Conservation (phyloP, 106 monocot genomes). For the Acorus gramineus region DNA sequence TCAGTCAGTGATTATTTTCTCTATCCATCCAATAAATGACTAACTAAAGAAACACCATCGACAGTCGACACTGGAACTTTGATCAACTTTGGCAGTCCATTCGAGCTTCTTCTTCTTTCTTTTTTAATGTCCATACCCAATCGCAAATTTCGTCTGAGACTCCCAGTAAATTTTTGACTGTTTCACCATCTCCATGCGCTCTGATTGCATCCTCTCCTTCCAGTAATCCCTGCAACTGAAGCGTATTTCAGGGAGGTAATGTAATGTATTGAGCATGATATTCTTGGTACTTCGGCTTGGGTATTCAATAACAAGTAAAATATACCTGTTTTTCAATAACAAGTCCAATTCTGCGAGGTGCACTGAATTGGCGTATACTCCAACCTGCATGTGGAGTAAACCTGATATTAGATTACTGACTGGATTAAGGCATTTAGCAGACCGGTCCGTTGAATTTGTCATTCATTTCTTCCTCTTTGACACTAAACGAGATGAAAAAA, state of each 20-base stretch:
- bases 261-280: too few species aligned
- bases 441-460: neutral
- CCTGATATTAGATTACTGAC: neutral
- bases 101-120: neutral
- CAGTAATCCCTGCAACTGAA: constrained; percentile 51
- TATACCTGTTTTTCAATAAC: constrained; percentile 54
- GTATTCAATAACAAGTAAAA: too few species aligned
- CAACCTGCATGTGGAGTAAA: constrained; percentile 17
- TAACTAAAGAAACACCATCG: too few species aligned
- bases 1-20: too few species aligned
- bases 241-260: neutral
- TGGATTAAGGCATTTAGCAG: neutral
- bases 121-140: constrained; percentile 23
- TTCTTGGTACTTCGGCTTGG: too few species aligned
- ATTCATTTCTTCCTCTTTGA: too few species aligned
- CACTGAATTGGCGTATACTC: constrained; percentile 37
- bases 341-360: constrained; percentile 60
- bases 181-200: constrained; percentile 56
- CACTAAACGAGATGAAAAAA: too few species aligned
- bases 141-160: constrained; percentile 30
- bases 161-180: constrained; percentile 60
- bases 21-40: too few species aligned
- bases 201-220: constrained; percentile 49
- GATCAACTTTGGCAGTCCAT: neutral
- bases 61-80: too few species aligned